Evolutionary conservation across 2,329 filamentous ascomycete genomes (phyloP).

Genomic region (Bipolaris cookei): DNA sequence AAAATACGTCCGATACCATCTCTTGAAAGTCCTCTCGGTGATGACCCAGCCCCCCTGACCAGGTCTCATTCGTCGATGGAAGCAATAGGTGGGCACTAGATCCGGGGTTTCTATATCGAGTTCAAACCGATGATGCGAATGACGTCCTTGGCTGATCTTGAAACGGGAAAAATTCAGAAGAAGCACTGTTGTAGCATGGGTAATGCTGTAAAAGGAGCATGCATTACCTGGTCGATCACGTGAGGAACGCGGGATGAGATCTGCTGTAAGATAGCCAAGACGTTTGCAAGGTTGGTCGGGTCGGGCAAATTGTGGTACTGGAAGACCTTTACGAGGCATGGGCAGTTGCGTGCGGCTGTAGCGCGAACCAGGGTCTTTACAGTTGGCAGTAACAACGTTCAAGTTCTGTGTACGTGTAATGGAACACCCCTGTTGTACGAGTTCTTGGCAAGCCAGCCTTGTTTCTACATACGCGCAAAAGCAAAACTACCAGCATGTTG

Average conservation of each 20-base stretch:
- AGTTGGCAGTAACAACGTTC: constrained; percentile 29
- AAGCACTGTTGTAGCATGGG: constrained; percentile 23
- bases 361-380: constrained; percentile 21
- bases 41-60: neutral
- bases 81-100: constrained; percentile 26
- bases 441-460: constrained; percentile 20
- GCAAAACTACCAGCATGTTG: constrained; percentile 22
- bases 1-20: constrained; percentile 20
- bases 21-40: constrained; percentile 12
- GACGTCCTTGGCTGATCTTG: constrained; percentile 32
- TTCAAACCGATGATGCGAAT: constrained; percentile 26
- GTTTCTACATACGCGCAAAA: constrained; percentile 21
- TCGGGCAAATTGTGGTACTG: constrained; percentile 13
- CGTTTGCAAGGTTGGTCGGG: constrained; percentile 13
- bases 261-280: constrained; percentile 10
- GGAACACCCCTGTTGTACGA: constrained; percentile 34
- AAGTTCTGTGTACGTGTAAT: constrained; percentile 20
- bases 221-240: constrained; percentile 19
- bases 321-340: constrained; percentile 24
- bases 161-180: constrained; percentile 8
- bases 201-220: constrained; percentile 28
- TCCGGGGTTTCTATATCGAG: constrained; percentile 30
- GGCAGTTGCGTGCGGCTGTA: constrained; percentile 20
- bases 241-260: constrained; percentile 4
- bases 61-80: constrained; percentile 37